Conservation (phyloP, 2,329 filamentous ascomycete species). For the Alternaria metachromatica region DNA sequence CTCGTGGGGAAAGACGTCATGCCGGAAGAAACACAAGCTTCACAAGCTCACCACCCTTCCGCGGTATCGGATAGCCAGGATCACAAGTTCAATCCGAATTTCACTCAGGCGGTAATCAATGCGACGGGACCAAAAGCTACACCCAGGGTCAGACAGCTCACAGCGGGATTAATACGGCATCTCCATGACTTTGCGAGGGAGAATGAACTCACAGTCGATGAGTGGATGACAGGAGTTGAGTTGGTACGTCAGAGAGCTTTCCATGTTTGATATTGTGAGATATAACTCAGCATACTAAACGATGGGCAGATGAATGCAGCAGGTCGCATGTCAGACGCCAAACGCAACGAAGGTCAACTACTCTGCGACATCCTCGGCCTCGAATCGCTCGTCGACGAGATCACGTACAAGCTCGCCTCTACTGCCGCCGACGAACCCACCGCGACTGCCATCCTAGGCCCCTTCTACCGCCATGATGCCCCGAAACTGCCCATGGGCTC, state of each 20-base stretch:
- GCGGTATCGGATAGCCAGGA: conserved; percentile 21
- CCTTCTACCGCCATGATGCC: conserved; percentile 80
- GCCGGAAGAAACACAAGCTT: not conserved
- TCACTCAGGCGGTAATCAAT: conserved; percentile 76
- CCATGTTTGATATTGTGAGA: not conserved
- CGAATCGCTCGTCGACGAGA: conserved; percentile 75
- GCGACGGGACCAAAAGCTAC: conserved; percentile 73
- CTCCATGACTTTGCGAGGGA: conserved; percentile 81
- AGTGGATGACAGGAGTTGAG: conserved; percentile 77
- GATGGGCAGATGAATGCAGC: conserved; percentile 62
- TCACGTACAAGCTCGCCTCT: conserved; percentile 71
- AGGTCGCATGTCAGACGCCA: conserved; percentile 67
- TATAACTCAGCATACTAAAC: conserved; percentile 3
- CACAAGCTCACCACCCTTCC: conserved; percentile 4
- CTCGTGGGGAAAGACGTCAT: not conserved
- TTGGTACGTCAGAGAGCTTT: conserved; percentile 56
- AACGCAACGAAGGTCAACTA: conserved; percentile 68
- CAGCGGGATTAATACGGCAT: conserved; percentile 70
- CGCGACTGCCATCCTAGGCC: conserved; percentile 80
- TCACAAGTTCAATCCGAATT: conserved; percentile 72
- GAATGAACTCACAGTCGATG: conserved; percentile 77
- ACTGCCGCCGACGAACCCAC: conserved; percentile 63
- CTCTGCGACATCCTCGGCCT: conserved; percentile 65
- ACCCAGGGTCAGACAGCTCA: conserved; percentile 68
- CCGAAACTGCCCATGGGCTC: conserved; percentile 73